Base-by-base conservation (phyloP, 768 basidiomycete genomes). In the Pholiota conissans region DNA sequence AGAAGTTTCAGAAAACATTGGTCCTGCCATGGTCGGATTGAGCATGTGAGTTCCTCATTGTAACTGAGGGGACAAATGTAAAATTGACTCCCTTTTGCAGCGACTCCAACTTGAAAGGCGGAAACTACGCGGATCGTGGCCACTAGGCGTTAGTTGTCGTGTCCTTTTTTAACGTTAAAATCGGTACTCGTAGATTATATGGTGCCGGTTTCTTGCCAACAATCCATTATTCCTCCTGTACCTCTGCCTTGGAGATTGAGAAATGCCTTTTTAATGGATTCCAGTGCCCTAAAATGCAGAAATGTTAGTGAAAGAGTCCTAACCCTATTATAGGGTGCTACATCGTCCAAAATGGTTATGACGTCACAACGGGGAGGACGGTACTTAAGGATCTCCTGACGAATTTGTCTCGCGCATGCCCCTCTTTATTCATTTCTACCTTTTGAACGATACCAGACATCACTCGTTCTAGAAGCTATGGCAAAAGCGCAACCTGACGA, bases 1-100 rank as follows among this genome's bases (percentile, higher is more conserved):
- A 20, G 94, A 98, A 75, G 77, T 91, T 13, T 94, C 92, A 16
- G 89, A 92, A 69, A 79, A 93, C 73, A 71, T 98, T 28, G 95
- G 95, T 18, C 77, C 84, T 47, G 86, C 95, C n/a, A 98, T 98
- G 95, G 92, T 94, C 50, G 95, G 95, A 39, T 77, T 95, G 58
- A 89, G 86, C 8, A 94, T 95, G 91, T 92, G 66, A 70, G 89
- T 74, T 27, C 55, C 49, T 55, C 20, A 9, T 4, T 11, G n/a
- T n/a, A n/a, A n/a, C n/a, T 56, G 26, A 24, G 37, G 3, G 14
- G 52, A 52, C 54, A 47, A 56, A 22, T 46, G 46, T 35, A 18
- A 32, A 18, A 29, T 30, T 51, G 11, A 30, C 39, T 16, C 48
- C 10, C 47, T 26, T 50, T 48, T 58, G 27, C 40, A 93, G 91